These are phyloP conservation scores for Penicillium parvum DNA, from an alignment of 495 filamentous ascomycete genomes.

Conservation along the genomic window DNA sequence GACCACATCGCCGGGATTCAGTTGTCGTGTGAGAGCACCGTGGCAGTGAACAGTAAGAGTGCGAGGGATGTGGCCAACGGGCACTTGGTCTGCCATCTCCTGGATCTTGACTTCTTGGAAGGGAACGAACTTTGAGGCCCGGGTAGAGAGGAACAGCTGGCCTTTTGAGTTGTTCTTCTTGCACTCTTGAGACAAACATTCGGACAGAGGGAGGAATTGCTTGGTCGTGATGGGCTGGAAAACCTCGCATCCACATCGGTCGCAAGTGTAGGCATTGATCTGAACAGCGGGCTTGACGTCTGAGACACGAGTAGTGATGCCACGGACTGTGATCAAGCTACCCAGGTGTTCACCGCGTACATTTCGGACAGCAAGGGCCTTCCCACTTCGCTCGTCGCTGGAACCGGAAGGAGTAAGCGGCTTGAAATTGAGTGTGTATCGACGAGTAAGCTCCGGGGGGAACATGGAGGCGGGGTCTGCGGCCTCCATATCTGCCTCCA, in stretches of 20 bases:
- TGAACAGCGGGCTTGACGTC: slow-evolving; percentile 97
- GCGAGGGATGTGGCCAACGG: slow-evolving; percentile 93
- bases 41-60: slow-evolving; percentile 86
- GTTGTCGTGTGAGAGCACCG: slow-evolving; percentile 73
- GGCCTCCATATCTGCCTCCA: slow-evolving; percentile 63
- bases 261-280: slow-evolving; percentile 96
- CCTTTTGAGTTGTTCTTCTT: slow-evolving; percentile 86
- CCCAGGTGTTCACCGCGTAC: slow-evolving; percentile 90
- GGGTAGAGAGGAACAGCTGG: slow-evolving; percentile 85
- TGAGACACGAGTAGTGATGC: slow-evolving; percentile 91
- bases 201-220: slow-evolving; percentile 77
- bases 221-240: slow-evolving; percentile 94
- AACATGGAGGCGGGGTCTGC: slow-evolving; percentile 57
- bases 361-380: slow-evolving; percentile 89
- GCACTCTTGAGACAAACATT: slow-evolving; percentile 86
- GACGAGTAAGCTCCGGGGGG: slow-evolving; percentile 83
- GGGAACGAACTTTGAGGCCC: slow-evolving; percentile 92
- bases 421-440: slow-evolving; percentile 95
- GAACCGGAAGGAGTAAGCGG: slow-evolving; percentile 69
- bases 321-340: slow-evolving; percentile 87
- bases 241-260: slow-evolving; percentile 92
- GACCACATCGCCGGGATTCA: slow-evolving; percentile 91
- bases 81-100: slow-evolving; percentile 96
- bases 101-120: slow-evolving; percentile 99
- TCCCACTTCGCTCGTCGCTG: slow-evolving; percentile 56